phyloP scores from a whole-genome alignment of 2,329 filamentous ascomycete genomes.

The Xylariaceae sp. region DNA sequence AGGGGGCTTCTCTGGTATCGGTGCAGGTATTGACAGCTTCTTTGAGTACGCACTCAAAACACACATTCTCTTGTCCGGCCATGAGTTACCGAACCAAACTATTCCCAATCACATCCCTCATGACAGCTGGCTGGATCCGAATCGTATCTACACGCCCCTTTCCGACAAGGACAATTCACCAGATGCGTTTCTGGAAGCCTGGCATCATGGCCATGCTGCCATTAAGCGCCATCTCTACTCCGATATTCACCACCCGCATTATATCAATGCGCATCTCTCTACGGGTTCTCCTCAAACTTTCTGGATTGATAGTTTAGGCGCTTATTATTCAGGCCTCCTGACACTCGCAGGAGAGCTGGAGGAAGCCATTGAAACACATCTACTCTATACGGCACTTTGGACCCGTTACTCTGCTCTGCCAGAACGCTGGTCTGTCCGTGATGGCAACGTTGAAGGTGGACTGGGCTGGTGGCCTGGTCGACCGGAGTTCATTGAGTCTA shows the following conservation, averaged over 20 bases:
- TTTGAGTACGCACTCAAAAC: constrained; percentile 98
- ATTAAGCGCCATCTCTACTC: constrained; percentile 92
- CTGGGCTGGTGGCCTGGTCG: constrained; percentile 93
- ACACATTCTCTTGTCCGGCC: constrained; percentile 80
- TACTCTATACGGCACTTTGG: constrained; percentile 91
- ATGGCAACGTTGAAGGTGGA: constrained; percentile 77
- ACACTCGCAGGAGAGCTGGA: constrained; percentile 83
- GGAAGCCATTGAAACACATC: constrained; percentile 82
- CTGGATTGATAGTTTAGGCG: constrained; percentile 94
- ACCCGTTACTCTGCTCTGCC: constrained; percentile 89
- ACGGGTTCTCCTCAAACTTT: constrained; percentile 84
- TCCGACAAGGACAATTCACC: constrained; percentile 63
- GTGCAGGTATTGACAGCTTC: constrained; percentile 95
- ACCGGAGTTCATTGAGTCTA: constrained; percentile 95
- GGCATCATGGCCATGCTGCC: constrained; percentile 78
- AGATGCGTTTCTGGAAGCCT: constrained; percentile 73
- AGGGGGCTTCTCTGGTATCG: constrained; percentile 83
- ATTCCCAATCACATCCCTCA: constrained; percentile 36
- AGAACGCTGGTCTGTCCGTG: constrained; percentile 85
- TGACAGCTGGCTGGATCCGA: constrained; percentile 55
- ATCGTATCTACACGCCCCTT: constrained; percentile 55
- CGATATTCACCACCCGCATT: constrained; percentile 80
- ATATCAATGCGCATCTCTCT: constrained; percentile 81
- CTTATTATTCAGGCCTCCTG: constrained; percentile 88
- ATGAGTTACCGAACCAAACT: constrained; percentile 51